phyloP scores from a whole-genome alignment of 2,329 filamentous ascomycete species.

The Xylariaceae sp. region DNA sequence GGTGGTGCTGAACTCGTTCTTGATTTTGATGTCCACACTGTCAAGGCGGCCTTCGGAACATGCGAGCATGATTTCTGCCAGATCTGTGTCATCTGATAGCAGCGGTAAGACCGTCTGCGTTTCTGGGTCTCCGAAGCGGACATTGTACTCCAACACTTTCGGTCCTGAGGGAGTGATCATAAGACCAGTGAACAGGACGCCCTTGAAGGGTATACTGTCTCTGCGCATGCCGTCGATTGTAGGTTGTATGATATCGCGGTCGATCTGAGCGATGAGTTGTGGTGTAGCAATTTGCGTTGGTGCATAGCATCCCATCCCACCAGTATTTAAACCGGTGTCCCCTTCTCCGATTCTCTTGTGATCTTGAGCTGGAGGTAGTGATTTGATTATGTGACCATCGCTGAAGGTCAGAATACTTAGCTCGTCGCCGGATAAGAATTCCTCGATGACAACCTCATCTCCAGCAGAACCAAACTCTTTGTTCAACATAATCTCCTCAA shows the following conservation, averaged over 20 bases:
- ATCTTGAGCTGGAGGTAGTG: conserved; percentile 87
- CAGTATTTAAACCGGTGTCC: conserved; percentile 88
- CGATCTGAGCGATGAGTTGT: conserved; percentile 73
- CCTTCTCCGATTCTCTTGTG: conserved; percentile 94
- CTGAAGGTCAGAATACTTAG: conserved; percentile 88
- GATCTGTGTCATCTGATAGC: conserved; percentile 73
- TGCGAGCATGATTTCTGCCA: conserved; percentile 85
- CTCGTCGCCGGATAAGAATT: conserved; percentile 88
- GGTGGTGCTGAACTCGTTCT: conserved; percentile 74
- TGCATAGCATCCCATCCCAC: conserved; percentile 96
- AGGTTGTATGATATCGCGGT: conserved; percentile 80
- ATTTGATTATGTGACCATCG: conserved; percentile 81
- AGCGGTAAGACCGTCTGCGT: conserved; percentile 79
- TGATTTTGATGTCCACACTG: conserved; percentile 65
- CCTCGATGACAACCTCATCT: conserved; percentile 91
- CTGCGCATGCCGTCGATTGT: conserved; percentile 85
- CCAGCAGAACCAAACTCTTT: conserved; percentile 84
- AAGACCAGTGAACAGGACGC: conserved; percentile 78
- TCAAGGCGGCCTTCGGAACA: conserved; percentile 75
- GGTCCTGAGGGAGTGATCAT: conserved; percentile 75
- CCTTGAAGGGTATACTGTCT: conserved; percentile 71
- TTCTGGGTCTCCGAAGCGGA: conserved; percentile 76
- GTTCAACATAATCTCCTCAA: conserved; percentile 88
- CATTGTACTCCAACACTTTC: conserved; percentile 76
- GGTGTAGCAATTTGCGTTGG: conserved; percentile 78